Evolutionary conservation across 2,329 filamentous ascomycete species (phyloP), one percentile per base, ranked within the genome.

Genomic region (Alternaria ventricosa): DNA sequence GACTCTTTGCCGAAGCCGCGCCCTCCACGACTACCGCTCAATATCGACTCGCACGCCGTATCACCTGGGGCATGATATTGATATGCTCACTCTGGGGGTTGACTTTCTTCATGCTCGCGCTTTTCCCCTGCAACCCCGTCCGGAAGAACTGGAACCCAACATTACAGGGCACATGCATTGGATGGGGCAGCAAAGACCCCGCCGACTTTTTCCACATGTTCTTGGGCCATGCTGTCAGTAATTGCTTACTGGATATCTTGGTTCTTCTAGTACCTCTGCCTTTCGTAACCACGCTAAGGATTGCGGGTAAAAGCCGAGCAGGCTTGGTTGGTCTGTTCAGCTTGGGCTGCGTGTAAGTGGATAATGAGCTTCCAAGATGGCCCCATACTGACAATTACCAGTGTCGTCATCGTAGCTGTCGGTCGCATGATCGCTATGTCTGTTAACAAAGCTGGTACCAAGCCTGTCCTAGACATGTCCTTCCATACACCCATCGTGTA

Each of bases 341-440:
- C 12, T 60, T 80, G 60, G 79, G 79, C 9, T 71, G 64, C 30
- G 62, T 78, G 78, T 80, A 74, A 72, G 78, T 73, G 63, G 74
- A 71, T 75, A 70, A 67, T 76, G 65, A n/a, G 12, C 18, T 4
- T 47, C 10, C 36, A 22, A 5, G 11, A 55, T n/a, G 4, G 15
- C 22, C 1, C 10, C 23, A 23, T 51, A 46, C 47, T 54, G 7
- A 57, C 36, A 23, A 23, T 10, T 13, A 13, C 5, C 61, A 80
- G 78, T 28, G 76, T 76, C 33, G 71, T 69, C 36, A 58, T 57
- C 2, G 60, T 79, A 7, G 75, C 75, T 6, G 62, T 76, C 5
- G 75, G 70, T 28, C 78, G 78, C 47, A 60, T 78, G 36, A 64
- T 78, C 25, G 56, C 70, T 22, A 69, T 81, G 9, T 67, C 67